These are phyloP conservation scores for Francoa sonchifolia DNA, from an alignment of 441 rosid species.

Conservation along the genomic window DNA sequence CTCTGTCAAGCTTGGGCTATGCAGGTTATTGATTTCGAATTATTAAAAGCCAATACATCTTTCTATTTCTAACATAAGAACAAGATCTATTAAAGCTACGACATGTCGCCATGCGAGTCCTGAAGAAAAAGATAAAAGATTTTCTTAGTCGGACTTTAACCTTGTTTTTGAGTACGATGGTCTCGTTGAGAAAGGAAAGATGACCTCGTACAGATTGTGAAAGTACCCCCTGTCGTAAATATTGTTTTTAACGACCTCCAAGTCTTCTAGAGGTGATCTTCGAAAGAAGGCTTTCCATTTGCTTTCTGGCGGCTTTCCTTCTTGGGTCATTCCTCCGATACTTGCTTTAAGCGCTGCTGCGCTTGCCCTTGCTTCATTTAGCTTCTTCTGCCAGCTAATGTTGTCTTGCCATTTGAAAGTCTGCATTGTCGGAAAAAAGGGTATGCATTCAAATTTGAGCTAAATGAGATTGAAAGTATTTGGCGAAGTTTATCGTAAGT, in stretches of 20 bases:
- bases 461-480: not conserved
- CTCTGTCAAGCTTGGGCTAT: no score
- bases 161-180: conserved; percentile 26
- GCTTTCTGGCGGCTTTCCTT: conserved; percentile 28
- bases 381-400: conserved; percentile 52
- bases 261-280: conserved; percentile 43
- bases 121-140: no score
- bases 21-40: no score
- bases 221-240: conserved; percentile 47
- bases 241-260: conserved; percentile 32
- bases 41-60: no score
- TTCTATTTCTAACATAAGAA: no score
- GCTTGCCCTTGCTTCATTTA: conserved; percentile 45
- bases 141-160: conserved; percentile 28
- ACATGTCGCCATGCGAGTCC: no score
- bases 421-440: conserved; percentile 21
- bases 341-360: conserved; percentile 55
- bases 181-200: conserved; percentile 54
- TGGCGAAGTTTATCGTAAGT: not conserved
- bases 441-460: not conserved
- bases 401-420: conserved; percentile 94
- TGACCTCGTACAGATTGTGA: conserved; percentile 47
- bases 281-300: conserved; percentile 46
- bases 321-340: conserved; percentile 21
- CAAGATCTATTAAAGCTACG: no score